Evolutionary conservation across 257 asterid genomes (phyloP).

Genomic region (Scutellaria galericulata): DNA sequence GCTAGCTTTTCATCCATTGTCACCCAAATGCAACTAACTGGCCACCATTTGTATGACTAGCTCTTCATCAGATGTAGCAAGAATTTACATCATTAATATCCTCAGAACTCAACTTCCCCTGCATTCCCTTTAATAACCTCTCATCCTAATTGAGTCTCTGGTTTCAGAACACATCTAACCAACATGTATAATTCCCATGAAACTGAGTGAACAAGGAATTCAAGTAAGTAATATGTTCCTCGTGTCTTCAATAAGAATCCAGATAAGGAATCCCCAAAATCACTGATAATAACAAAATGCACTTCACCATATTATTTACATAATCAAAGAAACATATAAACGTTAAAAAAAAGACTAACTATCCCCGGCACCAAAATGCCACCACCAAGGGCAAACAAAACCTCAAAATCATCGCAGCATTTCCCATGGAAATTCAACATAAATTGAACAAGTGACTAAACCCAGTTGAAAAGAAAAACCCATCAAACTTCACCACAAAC

Average conservation of each 20-base stretch:
- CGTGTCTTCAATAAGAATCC: constrained; percentile 13
- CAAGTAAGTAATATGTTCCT: constrained; percentile 1
- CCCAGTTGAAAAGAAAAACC: not conserved
- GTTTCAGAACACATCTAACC: not conserved
- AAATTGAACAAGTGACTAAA: not conserved
- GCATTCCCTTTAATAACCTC: not conserved
- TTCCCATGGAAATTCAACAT: constrained; percentile 9
- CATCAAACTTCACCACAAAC: constrained; percentile 5
- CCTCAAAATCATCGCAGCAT: constrained; percentile 15
- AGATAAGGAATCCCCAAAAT: constrained; percentile 2
- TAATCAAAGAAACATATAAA: not conserved
- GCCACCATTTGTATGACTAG: constrained; percentile 22
- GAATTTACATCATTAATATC: not conserved
- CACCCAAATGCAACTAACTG: constrained; percentile 10
- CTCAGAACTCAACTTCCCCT: not conserved
- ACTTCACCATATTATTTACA: not conserved
- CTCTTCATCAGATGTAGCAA: not conserved
- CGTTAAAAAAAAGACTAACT: not conserved
- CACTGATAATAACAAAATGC: not conserved
- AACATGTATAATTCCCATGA: constrained; percentile 4
- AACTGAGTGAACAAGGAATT: constrained; percentile 16
- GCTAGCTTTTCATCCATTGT: constrained; percentile 19
- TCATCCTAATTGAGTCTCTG: not conserved
- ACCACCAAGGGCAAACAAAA: constrained; percentile 23
- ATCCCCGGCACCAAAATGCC: constrained; percentile 26